Percentiles rank a stretch among this genome's conserved stretches.
Conservation (phyloP, 2,329 filamentous ascomycete genomes). For the Colletotrichum falcatum region DNA sequence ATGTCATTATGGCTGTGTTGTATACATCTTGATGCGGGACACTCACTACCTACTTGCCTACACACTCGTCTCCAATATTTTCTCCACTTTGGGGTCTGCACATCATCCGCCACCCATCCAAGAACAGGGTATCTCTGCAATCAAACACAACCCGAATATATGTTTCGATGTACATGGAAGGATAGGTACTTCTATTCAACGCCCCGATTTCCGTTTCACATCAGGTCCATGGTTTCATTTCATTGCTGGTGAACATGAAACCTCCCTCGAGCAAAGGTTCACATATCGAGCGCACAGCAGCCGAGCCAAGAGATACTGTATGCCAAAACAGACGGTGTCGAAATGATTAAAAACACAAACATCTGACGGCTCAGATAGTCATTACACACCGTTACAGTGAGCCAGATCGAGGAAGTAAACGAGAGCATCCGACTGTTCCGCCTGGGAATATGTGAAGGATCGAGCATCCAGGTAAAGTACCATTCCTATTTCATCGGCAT, state of each 20-base stretch:
- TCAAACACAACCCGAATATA: not conserved
- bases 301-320: slow-evolving; percentile 76
- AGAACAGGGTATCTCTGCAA: not conserved
- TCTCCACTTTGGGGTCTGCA: not conserved
- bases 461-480: slow-evolving; percentile 60
- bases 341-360: not conserved
- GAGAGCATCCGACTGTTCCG: slow-evolving; percentile 75
- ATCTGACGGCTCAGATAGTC: slow-evolving; percentile 48
- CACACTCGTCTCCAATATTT: not conserved
- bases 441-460: slow-evolving; percentile 65
- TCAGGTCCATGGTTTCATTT: not conserved
- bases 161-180: not conserved
- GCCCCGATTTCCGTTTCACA: not conserved
- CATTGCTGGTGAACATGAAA: slow-evolving; percentile 10
- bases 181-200: not conserved
- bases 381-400: slow-evolving; percentile 72
- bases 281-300: slow-evolving; percentile 79
- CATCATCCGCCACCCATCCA: not conserved
- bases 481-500: not conserved
- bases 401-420: slow-evolving; percentile 73
- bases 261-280: slow-evolving; percentile 41
- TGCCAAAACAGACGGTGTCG: not conserved
- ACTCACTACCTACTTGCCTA: too few relatives aligned
- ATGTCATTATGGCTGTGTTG: not conserved
- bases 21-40: not conserved